Evolutionary conservation across 257 asterid genomes (phyloP), one percentile per base, ranked within the genome.

Genomic region (Jaltomata sinuosa): DNA sequence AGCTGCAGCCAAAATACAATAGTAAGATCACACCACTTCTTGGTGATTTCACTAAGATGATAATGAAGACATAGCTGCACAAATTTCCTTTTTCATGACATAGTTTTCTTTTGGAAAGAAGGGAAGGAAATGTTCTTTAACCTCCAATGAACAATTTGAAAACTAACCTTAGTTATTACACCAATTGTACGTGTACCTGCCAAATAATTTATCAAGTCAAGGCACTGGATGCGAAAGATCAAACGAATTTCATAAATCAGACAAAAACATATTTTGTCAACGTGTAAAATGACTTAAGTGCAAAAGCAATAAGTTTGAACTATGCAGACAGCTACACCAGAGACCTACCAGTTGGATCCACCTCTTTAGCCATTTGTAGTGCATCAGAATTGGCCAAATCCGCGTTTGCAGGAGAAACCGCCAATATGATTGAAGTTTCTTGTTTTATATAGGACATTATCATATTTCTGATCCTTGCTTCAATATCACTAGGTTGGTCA

Each of bases 381-480:
- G 99, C 99, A 87, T 97, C 99, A 57, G 99, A 97, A 88, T 94
- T 97, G 29, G 97, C 98, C 80, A 97, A 87, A 90, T 97, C 99
- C 42, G 98, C 84, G 93, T 97, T 97, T 81, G 98, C 99, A 38
- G 99, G 99, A 6, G 98, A 91, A 55, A 97, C 99, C 36, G 99
- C 98, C 86, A 97, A 90, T 87, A 97, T 95, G 72, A 97, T 82
- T 86, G 98, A 95, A 84, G 92, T 91, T 68, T 89, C 93, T 36
- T 76, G 90, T 84, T 90, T 94, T 54, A 97, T 97, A 69, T 89
- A 91, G 15, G 98, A 88, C 98, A 91, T 95, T 85, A 97, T 95
- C 98, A 97, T 95, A 77, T 92, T 93, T 86, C 99, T 92, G 83
- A 97, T 94, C 47, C 95, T 98, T 76, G 94, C 91, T 90, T 97